Conservation (phyloP, 192 early-diverging fungal genomes). For the Backusella australiensis region DNA sequence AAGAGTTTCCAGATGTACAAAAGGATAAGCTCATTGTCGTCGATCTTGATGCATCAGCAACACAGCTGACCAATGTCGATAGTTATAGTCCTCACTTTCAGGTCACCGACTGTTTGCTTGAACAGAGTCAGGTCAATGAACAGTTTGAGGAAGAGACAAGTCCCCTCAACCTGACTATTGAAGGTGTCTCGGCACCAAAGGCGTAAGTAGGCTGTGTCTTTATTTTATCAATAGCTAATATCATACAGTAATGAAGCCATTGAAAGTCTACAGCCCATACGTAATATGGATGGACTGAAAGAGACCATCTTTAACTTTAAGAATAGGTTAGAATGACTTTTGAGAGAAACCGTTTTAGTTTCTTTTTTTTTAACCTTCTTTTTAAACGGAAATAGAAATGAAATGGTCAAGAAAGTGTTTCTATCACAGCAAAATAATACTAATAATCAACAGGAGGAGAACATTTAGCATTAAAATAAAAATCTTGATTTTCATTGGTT, state of each 20-base stretch:
- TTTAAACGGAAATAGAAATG: constrained; percentile 5
- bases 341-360: too few species aligned
- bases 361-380: background rate
- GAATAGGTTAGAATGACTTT: constrained; percentile 16
- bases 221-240: background rate
- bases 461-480: background rate
- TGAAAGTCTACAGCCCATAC: constrained; percentile 16
- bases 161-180: constrained; percentile 31
- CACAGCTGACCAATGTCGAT: constrained; percentile 19
- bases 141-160: constrained; percentile 15
- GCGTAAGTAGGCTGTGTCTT: background rate
- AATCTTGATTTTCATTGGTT: background rate
- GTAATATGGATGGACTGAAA: constrained; percentile 27
- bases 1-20: constrained; percentile 34
- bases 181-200: constrained; percentile 33
- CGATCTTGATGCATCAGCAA: constrained; percentile 29
- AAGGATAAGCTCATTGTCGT: constrained; percentile 38
- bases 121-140: constrained; percentile 20
- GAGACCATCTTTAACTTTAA: constrained; percentile 31
- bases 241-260: constrained; percentile 13
- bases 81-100: constrained; percentile 45
- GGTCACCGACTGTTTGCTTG: constrained; percentile 33
- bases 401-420: constrained; percentile 19
- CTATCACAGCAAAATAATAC: too few species aligned
- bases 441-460: background rate